Evolutionary conservation across 2,329 filamentous ascomycete genomes (phyloP).

Genomic region (Penicillium olsonii): DNA sequence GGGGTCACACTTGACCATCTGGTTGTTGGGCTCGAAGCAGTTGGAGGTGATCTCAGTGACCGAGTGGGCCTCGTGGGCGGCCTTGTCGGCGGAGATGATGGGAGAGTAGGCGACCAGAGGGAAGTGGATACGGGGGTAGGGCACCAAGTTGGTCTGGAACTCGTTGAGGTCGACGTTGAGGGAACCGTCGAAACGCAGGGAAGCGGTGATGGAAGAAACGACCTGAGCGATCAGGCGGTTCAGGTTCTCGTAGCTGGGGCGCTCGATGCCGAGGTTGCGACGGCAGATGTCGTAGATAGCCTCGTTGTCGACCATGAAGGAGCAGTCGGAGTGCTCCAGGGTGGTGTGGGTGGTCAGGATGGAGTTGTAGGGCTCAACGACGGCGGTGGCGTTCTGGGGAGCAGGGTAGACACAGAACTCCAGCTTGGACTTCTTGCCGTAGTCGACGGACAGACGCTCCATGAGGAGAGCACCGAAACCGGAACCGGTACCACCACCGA

Average conservation of each 20-base stretch:
- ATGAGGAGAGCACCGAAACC: conserved; percentile 97
- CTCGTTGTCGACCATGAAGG: conserved; percentile 99
- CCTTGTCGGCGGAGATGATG: conserved; percentile 92
- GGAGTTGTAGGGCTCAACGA: conserved; percentile 99
- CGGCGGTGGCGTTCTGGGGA: conserved; percentile 92
- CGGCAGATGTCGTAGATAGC: conserved; percentile 99
- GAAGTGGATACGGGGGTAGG: conserved; percentile 99
- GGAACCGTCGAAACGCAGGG: conserved; percentile 96
- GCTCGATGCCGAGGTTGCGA: conserved; percentile 94
- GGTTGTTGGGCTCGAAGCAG: conserved; percentile 99
- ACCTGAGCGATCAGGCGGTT: conserved; percentile 99
- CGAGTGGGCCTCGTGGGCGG: conserved; percentile 95
- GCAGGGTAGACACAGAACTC: conserved; percentile 99
- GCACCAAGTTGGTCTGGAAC: conserved; percentile 99
- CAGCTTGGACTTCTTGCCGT: conserved; percentile 99
- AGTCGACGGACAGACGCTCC: conserved; percentile 98
- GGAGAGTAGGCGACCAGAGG: conserved; percentile 95
- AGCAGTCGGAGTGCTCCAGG: conserved; percentile 98
- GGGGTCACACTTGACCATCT: conserved; percentile 99
- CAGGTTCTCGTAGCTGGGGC: conserved; percentile 97
- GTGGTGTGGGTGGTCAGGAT: conserved; percentile 99
- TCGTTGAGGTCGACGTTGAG: conserved; percentile 99
- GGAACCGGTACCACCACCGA: conserved; percentile 97
- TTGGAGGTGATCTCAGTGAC: conserved; percentile 98
- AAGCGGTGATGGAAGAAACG: conserved; percentile 97